Percentiles rank a stretch among this genome's conserved stretches.
phyloP scores from a whole-genome alignment of 306 rosid genomes.

The Glycine latifolia region DNA sequence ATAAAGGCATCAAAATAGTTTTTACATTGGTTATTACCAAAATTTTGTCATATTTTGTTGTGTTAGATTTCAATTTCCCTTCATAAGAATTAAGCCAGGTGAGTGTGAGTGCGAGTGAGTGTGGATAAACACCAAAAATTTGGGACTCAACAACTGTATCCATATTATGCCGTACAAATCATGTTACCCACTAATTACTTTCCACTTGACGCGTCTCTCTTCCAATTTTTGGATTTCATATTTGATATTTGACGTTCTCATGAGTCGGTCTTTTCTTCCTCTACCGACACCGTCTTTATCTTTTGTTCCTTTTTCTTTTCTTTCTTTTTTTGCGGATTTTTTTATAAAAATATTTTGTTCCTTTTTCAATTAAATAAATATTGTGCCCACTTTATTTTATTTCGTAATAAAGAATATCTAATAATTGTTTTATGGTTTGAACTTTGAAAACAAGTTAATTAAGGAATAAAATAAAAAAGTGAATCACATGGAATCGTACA shows the following conservation, averaged over 20 bases:
- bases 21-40: not conserved
- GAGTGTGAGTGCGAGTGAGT: not conserved
- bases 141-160: constrained; percentile 21
- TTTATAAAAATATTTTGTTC: too few species aligned
- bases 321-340: too few species aligned
- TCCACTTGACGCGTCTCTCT: constrained; percentile 11
- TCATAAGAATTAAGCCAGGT: not conserved
- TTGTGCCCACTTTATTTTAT: not conserved
- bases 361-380: constrained; percentile 7
- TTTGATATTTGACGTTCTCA: not conserved
- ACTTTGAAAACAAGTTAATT: not conserved
- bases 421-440: not conserved
- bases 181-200: constrained; percentile 23
- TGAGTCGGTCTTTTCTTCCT: not conserved
- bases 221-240: not conserved
- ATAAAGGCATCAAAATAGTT: not conserved
- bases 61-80: constrained; percentile 14
- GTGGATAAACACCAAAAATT: not conserved
- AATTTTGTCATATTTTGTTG: not conserved
- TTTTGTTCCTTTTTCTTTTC: not conserved
- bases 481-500: constrained; percentile 20
- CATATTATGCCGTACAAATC: constrained; percentile 31
- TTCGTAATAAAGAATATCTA: not conserved
- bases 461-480: not conserved
- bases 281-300: constrained; percentile 18